phyloP scores from a whole-genome alignment of 176 grass and related monocot genomes.

The Chrysopogon serrulatus region DNA sequence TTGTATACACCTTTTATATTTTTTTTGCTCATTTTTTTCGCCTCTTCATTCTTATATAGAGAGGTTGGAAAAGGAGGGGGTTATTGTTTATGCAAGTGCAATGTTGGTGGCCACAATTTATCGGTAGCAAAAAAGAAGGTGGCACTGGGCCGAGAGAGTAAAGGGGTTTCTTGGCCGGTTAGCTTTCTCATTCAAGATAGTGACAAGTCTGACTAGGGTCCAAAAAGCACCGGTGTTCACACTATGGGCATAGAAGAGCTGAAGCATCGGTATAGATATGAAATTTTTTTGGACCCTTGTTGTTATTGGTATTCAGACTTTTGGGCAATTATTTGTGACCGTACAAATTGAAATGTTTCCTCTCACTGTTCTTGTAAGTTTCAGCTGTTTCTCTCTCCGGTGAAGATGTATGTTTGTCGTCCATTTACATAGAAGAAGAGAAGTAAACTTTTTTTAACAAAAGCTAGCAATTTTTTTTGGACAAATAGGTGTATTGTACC shows the following conservation, averaged over 20 bases:
- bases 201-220: too few relatives aligned
- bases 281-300: too few relatives aligned
- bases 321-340: not conserved
- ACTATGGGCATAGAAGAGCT: too few relatives aligned
- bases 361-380: not conserved
- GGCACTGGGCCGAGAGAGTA: too few relatives aligned
- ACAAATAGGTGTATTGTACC: too few relatives aligned
- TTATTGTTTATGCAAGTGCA: not conserved
- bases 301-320: not conserved
- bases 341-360: not conserved
- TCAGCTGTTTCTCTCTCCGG: not conserved
- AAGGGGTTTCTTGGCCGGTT: too few relatives aligned
- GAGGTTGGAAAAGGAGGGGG: not conserved
- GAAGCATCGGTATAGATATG: too few relatives aligned
- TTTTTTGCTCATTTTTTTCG: not conserved
- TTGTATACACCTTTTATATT: not conserved
- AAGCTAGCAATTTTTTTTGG: not conserved
- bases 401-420: not conserved
- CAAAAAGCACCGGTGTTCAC: too few relatives aligned
- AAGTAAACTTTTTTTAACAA: not conserved
- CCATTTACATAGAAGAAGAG: not conserved
- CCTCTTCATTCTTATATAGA: not conserved
- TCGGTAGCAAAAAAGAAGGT: too few relatives aligned
- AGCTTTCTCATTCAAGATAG: too few relatives aligned
- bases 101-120: too few relatives aligned